Evolutionary conservation across 441 rosid genomes (phyloP).

Genomic region (Euphorbia schlechtendalii): DNA sequence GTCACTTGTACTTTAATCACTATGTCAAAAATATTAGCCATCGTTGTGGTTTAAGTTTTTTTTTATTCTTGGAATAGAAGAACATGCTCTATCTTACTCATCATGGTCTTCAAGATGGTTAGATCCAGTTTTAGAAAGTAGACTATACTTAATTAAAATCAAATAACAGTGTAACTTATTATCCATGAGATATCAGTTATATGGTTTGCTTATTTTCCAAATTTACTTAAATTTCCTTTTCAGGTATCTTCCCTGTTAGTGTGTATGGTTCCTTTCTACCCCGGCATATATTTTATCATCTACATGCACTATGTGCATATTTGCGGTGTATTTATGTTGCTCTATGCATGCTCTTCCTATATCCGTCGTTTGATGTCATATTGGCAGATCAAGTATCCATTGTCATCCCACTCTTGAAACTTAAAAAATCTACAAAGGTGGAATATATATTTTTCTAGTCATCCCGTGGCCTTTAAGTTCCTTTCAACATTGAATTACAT

Average conservation of each 20-base stretch:
- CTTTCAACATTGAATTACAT: conserved; percentile 10
- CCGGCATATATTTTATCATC: conserved; percentile 68
- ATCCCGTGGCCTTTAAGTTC: conserved; percentile 9
- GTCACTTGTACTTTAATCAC: neutral
- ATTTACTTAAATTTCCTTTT: conserved; percentile 2
- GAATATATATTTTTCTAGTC: conserved; percentile 7
- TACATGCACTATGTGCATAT: conserved; percentile 87
- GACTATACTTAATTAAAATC: neutral
- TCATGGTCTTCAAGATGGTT: neutral
- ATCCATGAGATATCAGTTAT: neutral
- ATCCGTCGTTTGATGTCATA: conserved; percentile 72
- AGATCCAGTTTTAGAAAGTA: neutral
- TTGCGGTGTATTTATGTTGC: conserved; percentile 78
- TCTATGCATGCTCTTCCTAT: conserved; percentile 56
- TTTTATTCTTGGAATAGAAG: neutral
- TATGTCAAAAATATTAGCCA: neutral
- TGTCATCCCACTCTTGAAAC: conserved; percentile 69
- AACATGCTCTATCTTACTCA: neutral
- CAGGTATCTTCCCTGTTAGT: conserved; percentile 72
- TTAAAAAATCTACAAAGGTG: conserved; percentile 70
- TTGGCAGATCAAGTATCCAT: conserved; percentile 82
- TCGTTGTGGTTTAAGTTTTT: neutral
- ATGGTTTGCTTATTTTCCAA: neutral
- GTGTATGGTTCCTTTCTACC: conserved; percentile 86
- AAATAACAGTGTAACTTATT: neutral